Evolutionary conservation across 345 rosid genomes (phyloP).

Genomic region (Hevea brasiliensis): DNA sequence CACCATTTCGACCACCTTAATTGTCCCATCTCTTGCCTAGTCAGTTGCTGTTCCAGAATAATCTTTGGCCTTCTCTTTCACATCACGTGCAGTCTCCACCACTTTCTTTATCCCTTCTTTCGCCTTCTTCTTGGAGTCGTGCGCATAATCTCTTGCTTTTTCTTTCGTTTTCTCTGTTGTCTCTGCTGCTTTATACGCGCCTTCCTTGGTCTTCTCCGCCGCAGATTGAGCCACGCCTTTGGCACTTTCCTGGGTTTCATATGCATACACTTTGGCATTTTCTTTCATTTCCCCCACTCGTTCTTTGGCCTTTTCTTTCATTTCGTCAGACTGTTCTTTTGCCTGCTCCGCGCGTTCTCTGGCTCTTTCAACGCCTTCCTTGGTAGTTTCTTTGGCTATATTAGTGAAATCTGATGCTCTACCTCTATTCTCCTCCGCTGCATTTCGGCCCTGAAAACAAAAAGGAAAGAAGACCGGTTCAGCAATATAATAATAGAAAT

Average conservation of each 20-base stretch:
- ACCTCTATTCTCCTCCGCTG: constrained; percentile 16
- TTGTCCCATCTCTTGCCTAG: constrained; percentile 22
- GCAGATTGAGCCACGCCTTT: constrained; percentile 10
- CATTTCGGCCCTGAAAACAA: constrained; percentile 26
- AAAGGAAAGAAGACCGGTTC: neutral
- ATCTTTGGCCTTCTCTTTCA: constrained; percentile 27
- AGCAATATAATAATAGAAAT: neutral
- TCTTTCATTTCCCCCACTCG: constrained; percentile 20
- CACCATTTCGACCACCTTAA: constrained; percentile 32
- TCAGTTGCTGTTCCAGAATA: constrained; percentile 3
- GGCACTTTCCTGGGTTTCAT: constrained; percentile 26
- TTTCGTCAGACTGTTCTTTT: neutral
- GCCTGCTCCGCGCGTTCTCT: constrained; percentile 8
- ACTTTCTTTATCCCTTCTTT: constrained; percentile 19
- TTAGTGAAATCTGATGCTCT: constrained; percentile 9
- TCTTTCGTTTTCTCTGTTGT: constrained; percentile 23
- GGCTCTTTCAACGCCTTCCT: constrained; percentile 2
- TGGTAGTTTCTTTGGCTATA: constrained; percentile 14
- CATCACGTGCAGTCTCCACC: constrained; percentile 7
- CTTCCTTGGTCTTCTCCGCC: constrained; percentile 20
- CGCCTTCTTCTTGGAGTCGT: constrained; percentile 25
- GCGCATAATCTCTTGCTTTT: constrained; percentile 13
- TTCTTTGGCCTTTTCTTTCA: constrained; percentile 20
- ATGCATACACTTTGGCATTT: constrained; percentile 22
- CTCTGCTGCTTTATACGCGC: constrained; percentile 21